These are phyloP conservation scores for Pittosporum tobira DNA, from an alignment of 129 eudicot species.

Conservation along the genomic window DNA sequence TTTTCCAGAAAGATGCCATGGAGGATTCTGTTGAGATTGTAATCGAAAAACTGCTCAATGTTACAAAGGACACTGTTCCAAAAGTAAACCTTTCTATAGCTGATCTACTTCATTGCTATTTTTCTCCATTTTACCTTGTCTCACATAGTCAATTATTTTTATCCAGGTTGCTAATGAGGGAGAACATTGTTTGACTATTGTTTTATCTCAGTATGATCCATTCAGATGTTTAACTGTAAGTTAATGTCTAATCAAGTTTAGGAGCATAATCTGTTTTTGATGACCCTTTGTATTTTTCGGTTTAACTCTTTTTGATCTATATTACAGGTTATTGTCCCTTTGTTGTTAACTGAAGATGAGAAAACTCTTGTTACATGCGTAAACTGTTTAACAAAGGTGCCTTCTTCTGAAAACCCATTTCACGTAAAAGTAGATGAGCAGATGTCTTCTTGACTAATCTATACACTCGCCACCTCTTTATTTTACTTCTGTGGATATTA, in stretches of 20 bases:
- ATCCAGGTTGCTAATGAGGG: conserved; percentile 82
- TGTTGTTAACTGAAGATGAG: conserved; percentile 83
- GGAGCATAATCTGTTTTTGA: background rate
- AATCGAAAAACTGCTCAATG: conserved; percentile 75
- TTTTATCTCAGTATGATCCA: conserved; percentile 82
- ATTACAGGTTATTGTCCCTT: conserved; percentile 75
- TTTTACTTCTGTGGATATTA: no score
- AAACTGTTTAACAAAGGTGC: conserved; percentile 92
- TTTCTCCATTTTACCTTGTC: conserved; percentile 5
- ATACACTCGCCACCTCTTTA: no score
- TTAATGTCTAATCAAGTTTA: background rate
- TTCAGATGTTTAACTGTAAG: conserved; percentile 87
- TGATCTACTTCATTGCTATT: background rate
- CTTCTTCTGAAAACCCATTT: conserved; percentile 12
- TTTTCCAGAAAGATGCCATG: conserved; percentile 70
- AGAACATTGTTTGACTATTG: conserved; percentile 68
- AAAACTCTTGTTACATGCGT: conserved; percentile 86
- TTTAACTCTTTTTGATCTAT: conserved; percentile 6
- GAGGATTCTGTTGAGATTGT: conserved; percentile 94
- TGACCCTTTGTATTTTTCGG: background rate
- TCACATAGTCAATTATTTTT: conserved; percentile 11
- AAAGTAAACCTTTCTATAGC: conserved; percentile 42
- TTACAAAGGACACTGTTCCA: conserved; percentile 56
- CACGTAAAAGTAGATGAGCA: background rate
- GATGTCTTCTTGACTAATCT: no score